Conservation (phyloP, 192 early-diverging fungal species). For the Backusella sp. region DNA sequence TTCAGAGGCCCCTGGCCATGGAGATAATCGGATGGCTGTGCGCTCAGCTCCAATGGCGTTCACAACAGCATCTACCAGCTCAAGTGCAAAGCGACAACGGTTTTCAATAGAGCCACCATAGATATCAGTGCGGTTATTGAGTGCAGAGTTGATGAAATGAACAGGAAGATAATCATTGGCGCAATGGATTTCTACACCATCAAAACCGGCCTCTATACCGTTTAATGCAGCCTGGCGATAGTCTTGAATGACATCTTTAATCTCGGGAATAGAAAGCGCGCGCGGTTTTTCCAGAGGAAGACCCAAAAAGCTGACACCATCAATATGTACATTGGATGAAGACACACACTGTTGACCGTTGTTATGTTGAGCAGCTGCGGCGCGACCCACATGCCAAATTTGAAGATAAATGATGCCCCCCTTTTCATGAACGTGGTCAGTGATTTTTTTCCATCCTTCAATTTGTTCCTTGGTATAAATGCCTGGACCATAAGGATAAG, state of each 20-base stretch:
- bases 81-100: constrained; percentile 29
- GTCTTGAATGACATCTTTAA: constrained; percentile 9
- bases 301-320: constrained; percentile 7
- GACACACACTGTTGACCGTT: constrained; percentile 5
- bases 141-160: constrained; percentile 75
- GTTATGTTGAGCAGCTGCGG: background rate
- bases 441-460: constrained; percentile 48
- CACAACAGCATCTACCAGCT: constrained; percentile 29
- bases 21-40: constrained; percentile 36
- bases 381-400: constrained; percentile 45
- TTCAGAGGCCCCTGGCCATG: constrained; percentile 25
- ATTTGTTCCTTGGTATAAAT: constrained; percentile 44
- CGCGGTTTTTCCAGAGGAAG: constrained; percentile 19
- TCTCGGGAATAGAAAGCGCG: background rate
- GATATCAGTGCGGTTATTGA: constrained; percentile 73
- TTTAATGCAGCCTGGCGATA: constrained; percentile 54
- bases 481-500: constrained; percentile 26
- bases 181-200: constrained; percentile 85
- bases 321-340: constrained; percentile 24
- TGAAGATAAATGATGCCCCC: constrained; percentile 57
- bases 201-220: constrained; percentile 80
- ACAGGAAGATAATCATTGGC: constrained; percentile 90
- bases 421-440: constrained; percentile 53
- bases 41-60: constrained; percentile 28
- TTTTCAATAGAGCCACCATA: constrained; percentile 34